Evolutionary conservation across 352 stramenopile genomes (phyloP).

Genomic region (Plasmopara viticola): DNA sequence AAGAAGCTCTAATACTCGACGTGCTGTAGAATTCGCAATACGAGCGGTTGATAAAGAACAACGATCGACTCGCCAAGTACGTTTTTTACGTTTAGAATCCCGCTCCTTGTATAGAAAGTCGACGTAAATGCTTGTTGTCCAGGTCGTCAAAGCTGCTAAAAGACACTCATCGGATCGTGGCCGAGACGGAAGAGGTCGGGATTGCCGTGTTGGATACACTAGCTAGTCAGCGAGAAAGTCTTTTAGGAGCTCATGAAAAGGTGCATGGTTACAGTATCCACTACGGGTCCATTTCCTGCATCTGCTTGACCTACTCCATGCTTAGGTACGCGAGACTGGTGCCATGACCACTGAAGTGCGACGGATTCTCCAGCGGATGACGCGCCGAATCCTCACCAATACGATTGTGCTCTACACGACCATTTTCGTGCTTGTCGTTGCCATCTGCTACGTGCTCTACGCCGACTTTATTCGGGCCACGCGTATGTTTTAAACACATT

Average conservation of each 20-base stretch:
- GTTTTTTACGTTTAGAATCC: neutral
- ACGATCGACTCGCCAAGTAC: constrained; percentile 52
- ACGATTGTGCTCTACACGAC: constrained; percentile 74
- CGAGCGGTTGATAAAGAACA: constrained; percentile 60
- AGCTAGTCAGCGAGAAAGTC: constrained; percentile 57
- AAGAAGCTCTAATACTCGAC: neutral
- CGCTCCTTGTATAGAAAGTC: neutral
- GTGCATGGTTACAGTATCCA: constrained; percentile 9
- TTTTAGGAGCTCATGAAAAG: constrained; percentile 66
- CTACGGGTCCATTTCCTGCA: too few relatives aligned
- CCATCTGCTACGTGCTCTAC: constrained; percentile 74
- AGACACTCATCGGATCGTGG: constrained; percentile 57
- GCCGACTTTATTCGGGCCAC: constrained; percentile 59
- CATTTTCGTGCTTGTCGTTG: constrained; percentile 55
- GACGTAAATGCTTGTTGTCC: constrained; percentile 1
- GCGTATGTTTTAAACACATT: constrained; percentile 14
- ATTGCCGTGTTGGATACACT: constrained; percentile 70
- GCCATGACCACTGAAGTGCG: constrained; percentile 59
- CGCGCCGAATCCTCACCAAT: constrained; percentile 70
- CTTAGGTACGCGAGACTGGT: constrained; percentile 64
- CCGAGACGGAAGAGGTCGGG: constrained; percentile 60
- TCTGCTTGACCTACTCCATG: neutral
- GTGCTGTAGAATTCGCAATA: constrained; percentile 49
- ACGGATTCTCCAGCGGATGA: constrained; percentile 69
- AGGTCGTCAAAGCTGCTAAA: constrained; percentile 61